These are phyloP conservation scores for Breviolum minutum DNA, from an alignment of 73 alveolate genomes.

Conservation along the genomic window DNA sequence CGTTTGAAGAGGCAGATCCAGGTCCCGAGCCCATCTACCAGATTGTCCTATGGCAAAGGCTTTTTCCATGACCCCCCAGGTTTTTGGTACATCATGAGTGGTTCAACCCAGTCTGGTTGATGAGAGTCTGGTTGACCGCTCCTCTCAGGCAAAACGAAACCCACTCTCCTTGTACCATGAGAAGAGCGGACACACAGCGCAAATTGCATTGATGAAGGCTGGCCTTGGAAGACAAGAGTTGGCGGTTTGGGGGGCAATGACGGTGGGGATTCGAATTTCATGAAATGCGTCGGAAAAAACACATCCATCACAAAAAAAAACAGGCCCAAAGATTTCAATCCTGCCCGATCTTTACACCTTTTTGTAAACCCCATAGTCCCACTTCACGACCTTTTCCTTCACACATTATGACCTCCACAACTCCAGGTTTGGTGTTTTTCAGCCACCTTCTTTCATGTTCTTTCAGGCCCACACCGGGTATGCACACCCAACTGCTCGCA, in stretches of 20 bases:
- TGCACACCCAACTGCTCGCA: constrained; percentile 81
- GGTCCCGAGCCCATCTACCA: constrained; percentile 38
- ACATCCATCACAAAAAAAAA: not conserved
- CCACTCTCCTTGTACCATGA: constrained; percentile 91
- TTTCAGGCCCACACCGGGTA: constrained; percentile 20
- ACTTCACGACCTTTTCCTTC: not conserved
- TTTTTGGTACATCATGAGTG: no score
- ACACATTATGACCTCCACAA: not conserved
- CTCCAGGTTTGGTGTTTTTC: no score
- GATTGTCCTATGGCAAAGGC: constrained; percentile 13
- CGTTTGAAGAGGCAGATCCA: not conserved
- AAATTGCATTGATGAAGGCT: constrained; percentile 52
- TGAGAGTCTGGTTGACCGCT: not conserved
- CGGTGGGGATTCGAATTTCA: not conserved
- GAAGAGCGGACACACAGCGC: constrained; percentile 87
- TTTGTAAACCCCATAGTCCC: not conserved
- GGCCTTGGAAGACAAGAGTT: constrained; percentile 31
- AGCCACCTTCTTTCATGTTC: not conserved
- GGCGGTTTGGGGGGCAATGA: not conserved
- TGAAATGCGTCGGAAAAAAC: not conserved
- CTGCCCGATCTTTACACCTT: not conserved
- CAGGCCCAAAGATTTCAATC: not conserved
- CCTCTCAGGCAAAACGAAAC: not conserved
- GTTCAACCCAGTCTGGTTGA: no score
- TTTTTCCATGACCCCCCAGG: not conserved